Conservation (phyloP, 2,329 filamentous ascomycete species). For the Ilyonectria destructans region DNA sequence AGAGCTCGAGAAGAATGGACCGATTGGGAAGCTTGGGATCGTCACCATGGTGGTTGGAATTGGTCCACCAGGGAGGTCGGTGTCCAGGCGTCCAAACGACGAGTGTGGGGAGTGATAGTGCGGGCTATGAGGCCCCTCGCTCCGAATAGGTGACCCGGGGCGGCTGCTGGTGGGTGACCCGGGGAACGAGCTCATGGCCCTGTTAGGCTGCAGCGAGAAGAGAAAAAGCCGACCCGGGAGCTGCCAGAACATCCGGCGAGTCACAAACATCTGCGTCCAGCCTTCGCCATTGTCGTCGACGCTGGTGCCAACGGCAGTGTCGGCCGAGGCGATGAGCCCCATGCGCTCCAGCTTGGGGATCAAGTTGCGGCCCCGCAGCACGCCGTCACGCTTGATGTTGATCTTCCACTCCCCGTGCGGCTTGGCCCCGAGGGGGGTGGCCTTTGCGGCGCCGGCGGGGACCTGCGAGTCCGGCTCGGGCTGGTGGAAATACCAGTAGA, state of each 20-base stretch:
- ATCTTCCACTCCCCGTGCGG: slow-evolving; percentile 92
- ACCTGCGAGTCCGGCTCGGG: slow-evolving; percentile 78
- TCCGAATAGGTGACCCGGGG: slow-evolving; percentile 66
- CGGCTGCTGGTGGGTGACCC: slow-evolving; percentile 69
- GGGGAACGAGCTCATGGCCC: slow-evolving; percentile 56
- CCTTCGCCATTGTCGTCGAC: slow-evolving; percentile 74
- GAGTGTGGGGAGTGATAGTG: slow-evolving; percentile 50
- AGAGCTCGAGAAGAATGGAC: slow-evolving; percentile 86
- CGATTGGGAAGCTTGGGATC: slow-evolving; percentile 63
- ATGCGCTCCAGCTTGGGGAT: slow-evolving; percentile 94
- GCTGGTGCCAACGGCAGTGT: slow-evolving; percentile 81
- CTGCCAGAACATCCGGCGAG: slow-evolving; percentile 91
- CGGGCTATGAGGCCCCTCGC: slow-evolving; percentile 48
- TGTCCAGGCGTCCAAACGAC: slow-evolving; percentile 46
- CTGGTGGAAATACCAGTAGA: slow-evolving; percentile 99
- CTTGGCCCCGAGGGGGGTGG: slow-evolving; percentile 78
- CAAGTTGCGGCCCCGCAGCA: slow-evolving; percentile 86
- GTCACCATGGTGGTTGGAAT: slow-evolving; percentile 54
- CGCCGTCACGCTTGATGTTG: slow-evolving; percentile 88
- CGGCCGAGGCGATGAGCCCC: slow-evolving; percentile 84
- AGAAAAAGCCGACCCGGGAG: slow-evolving; percentile 89
- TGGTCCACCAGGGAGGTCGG: slow-evolving; percentile 59
- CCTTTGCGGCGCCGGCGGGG: slow-evolving; percentile 73
- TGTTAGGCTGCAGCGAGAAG: slow-evolving; percentile 82
- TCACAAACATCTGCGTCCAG: slow-evolving; percentile 88